Percentiles rank a stretch among this genome's conserved stretches.
Conservation (phyloP, 2,329 filamentous ascomycete species). For the Incumbomyces delicatus region DNA sequence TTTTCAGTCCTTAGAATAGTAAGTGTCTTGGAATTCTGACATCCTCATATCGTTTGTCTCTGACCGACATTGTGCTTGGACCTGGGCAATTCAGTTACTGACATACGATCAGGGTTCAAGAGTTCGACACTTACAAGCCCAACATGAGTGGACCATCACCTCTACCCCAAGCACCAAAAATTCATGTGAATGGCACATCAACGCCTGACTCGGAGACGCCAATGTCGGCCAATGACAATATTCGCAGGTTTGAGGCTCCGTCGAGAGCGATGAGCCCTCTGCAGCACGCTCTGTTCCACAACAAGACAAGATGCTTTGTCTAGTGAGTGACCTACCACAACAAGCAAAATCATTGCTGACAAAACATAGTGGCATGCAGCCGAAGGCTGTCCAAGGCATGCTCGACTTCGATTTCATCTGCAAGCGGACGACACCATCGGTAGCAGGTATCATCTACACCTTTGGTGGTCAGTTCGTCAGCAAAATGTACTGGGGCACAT, state of each 20-base stretch:
- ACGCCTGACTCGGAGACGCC: slow-evolving; percentile 18
- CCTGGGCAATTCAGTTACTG: slow-evolving; percentile 9
- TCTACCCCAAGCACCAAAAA: slow-evolving; percentile 37
- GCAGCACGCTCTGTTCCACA: slow-evolving; percentile 88
- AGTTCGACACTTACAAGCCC: slow-evolving; percentile 15
- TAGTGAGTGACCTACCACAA: slow-evolving; percentile 51
- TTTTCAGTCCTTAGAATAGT: slow-evolving; percentile 1
- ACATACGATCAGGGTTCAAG: slow-evolving; percentile 19
- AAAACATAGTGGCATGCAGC: slow-evolving; percentile 69
- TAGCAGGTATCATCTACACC: slow-evolving; percentile 99
- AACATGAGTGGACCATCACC: slow-evolving; percentile 6
- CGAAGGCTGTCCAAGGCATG: slow-evolving; percentile 82
- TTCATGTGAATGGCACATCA: slow-evolving; percentile 37
- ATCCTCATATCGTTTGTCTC: slow-evolving; percentile 4
- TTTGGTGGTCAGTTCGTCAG: slow-evolving; percentile 99
- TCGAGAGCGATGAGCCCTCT: slow-evolving; percentile 87
- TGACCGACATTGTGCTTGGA: slow-evolving; percentile 2
- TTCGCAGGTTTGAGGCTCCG: slow-evolving; percentile 87
- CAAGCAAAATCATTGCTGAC: slow-evolving; percentile 64
- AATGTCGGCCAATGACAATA: slow-evolving; percentile 90
- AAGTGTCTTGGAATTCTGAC: slow-evolving; percentile 2
- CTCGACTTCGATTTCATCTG: slow-evolving; percentile 99
- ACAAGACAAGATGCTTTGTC: slow-evolving; percentile 99
- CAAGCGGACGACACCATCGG: slow-evolving; percentile 93
- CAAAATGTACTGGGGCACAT: slow-evolving; percentile 99